Percentiles rank a stretch among this genome's conserved stretches.
phyloP scores from a whole-genome alignment of 73 alveolate genomes.

The Blepharisma japonicum region DNA sequence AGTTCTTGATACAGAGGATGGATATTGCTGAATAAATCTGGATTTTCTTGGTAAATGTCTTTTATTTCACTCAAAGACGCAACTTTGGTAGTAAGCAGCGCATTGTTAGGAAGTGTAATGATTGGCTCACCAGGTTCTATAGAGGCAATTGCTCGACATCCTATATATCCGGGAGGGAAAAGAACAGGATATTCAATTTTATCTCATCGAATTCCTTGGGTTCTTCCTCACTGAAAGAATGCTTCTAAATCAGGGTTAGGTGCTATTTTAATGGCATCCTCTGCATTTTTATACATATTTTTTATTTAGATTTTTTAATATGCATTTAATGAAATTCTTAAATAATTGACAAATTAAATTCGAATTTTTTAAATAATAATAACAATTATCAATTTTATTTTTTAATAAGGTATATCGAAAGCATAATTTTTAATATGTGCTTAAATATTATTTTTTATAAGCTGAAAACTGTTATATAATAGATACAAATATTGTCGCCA shows the following conservation, averaged over 20 bases:
- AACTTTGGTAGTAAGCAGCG: neutral
- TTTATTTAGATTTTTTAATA: no score
- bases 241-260: constrained; percentile 5
- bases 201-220: neutral
- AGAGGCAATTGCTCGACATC: neutral
- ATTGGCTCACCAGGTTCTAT: neutral
- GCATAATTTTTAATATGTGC: no score
- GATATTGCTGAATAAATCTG: neutral
- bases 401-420: no score
- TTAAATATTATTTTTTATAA: no score
- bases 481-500: no score
- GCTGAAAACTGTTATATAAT: no score
- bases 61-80: neutral
- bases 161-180: constrained; percentile 33
- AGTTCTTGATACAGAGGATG: constrained; percentile 14
- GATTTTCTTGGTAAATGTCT: constrained; percentile 12
- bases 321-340: no score
- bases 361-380: no score
- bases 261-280: no score
- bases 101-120: constrained; percentile 13
- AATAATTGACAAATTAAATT: no score
- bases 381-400: no score
- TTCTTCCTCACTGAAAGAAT: constrained; percentile 10
- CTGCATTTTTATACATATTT: no score
- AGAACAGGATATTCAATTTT: constrained; percentile 8